Evolutionary conservation across 2,329 filamentous ascomycete genomes (phyloP).

Genomic region (Thelonectria rubi): DNA sequence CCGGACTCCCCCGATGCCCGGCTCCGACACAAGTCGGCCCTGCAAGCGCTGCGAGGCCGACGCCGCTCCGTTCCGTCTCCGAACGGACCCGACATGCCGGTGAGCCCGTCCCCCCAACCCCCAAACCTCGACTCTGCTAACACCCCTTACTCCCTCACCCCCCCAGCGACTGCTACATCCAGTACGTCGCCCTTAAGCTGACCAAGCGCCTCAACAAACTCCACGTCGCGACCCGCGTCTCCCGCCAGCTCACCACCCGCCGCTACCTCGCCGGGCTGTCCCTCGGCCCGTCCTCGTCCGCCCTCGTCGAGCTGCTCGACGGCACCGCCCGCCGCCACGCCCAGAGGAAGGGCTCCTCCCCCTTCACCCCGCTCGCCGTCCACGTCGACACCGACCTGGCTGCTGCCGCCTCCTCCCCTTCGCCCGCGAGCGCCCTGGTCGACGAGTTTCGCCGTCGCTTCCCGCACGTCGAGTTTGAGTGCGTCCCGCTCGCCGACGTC

Average conservation of each 20-base stretch:
- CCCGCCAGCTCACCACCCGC: constrained; percentile 46
- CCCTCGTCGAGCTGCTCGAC: constrained; percentile 79
- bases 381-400: constrained; percentile 60
- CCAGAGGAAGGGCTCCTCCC: constrained; percentile 68
- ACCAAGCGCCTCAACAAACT: constrained; percentile 73
- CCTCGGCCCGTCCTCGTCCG: constrained; percentile 81
- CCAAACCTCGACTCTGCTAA: not conserved
- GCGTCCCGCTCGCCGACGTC: constrained; percentile 70
- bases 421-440: constrained; percentile 56
- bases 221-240: constrained; percentile 57
- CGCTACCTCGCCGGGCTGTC: constrained; percentile 81
- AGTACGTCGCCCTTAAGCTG: constrained; percentile 81
- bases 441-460: constrained; percentile 67
- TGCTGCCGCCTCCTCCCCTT: constrained; percentile 34
- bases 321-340: constrained; percentile 73
- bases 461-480: constrained; percentile 71
- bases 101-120: constrained; percentile 36
- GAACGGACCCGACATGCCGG: constrained; percentile 47
- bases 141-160: too few relatives aligned
- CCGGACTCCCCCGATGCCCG: constrained; percentile 32
- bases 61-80: constrained; percentile 43
- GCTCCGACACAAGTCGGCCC: constrained; percentile 35
- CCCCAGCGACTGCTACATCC: constrained; percentile 72
- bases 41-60: constrained; percentile 48
- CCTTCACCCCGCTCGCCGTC: constrained; percentile 73